Percentiles rank a stretch among this genome's conserved stretches.
These are phyloP conservation scores for Epichloe hybrida DNA, from an alignment of 2,329 filamentous ascomycete species.

Conservation along the genomic window DNA sequence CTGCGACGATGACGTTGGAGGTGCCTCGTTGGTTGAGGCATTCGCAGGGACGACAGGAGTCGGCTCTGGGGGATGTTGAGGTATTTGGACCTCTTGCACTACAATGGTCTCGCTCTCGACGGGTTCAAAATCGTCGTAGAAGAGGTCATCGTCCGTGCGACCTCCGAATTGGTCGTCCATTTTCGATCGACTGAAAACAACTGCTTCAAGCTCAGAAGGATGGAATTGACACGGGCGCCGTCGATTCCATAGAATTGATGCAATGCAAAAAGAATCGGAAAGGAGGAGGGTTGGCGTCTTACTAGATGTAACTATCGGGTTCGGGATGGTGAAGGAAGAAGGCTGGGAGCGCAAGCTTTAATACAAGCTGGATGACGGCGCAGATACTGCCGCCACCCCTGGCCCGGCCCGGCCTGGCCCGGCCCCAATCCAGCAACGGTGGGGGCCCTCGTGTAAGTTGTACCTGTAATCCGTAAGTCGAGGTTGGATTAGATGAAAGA, in stretches of 20 bases:
- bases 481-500: no score
- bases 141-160: slow-evolving; percentile 48
- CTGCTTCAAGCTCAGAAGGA: not conserved
- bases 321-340: not conserved
- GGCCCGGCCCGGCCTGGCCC: no score
- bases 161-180: slow-evolving; percentile 51
- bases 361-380: no score
- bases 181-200: not conserved
- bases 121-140: slow-evolving; percentile 49
- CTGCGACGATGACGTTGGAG: slow-evolving; percentile 7
- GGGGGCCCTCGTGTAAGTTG: no score
- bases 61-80: slow-evolving; percentile 9
- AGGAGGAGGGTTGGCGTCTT: not conserved
- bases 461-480: no score
- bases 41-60: slow-evolving; percentile 3
- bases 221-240: not conserved
- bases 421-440: no score
- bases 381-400: no score
- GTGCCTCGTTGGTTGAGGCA: not conserved
- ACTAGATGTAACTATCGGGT: not conserved
- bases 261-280: not conserved
- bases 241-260: not conserved
- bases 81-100: slow-evolving; percentile 8
- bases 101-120: slow-evolving; percentile 25
- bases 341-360: no score